Percentiles rank a stretch among this genome's conserved stretches.
These are phyloP conservation scores for Ophiocordyceps camponoti-saundersi DNA, from an alignment of 2,329 filamentous ascomycete genomes.

Conservation along the genomic window DNA sequence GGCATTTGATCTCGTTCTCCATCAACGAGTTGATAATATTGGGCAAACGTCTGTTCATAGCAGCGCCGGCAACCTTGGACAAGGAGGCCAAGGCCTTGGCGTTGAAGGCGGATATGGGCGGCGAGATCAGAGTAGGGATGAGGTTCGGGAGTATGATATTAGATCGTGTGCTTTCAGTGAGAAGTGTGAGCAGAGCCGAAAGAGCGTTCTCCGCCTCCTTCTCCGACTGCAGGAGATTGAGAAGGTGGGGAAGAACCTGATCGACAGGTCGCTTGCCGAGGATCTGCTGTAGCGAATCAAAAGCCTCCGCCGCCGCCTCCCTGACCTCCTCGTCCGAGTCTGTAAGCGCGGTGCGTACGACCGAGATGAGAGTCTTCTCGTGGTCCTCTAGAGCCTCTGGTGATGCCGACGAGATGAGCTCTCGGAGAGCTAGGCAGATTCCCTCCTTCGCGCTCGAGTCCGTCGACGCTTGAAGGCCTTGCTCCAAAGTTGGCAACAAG, in stretches of 20 bases:
- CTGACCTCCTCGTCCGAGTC: conserved; percentile 80
- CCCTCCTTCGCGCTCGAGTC: conserved; percentile 91
- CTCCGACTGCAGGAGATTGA: conserved; percentile 75
- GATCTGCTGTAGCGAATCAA: conserved; percentile 85
- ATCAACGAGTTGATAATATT: conserved; percentile 86
- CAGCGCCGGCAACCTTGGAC: conserved; percentile 73
- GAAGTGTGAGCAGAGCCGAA: conserved; percentile 77
- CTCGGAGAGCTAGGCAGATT: conserved; percentile 89
- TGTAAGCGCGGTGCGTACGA: conserved; percentile 81
- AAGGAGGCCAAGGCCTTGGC: conserved; percentile 85
- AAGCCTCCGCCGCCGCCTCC: conserved; percentile 91
- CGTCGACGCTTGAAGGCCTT: conserved; percentile 72
- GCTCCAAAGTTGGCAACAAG: conserved; percentile 78
- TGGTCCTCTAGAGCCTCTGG: conserved; percentile 83
- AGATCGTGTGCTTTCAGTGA: conserved; percentile 83
- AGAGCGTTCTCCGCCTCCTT: conserved; percentile 82
- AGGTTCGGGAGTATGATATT: conserved; percentile 96
- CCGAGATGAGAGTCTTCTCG: conserved; percentile 86
- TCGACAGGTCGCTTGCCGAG: conserved; percentile 90
- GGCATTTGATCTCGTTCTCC: conserved; percentile 71
- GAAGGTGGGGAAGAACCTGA: conserved; percentile 81
- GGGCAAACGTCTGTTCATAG: conserved; percentile 81
- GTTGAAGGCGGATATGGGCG: conserved; percentile 88
- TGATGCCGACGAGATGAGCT: conserved; percentile 79
- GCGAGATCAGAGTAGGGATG: conserved; percentile 77